Percentiles rank a stretch among this genome's conserved stretches.
phyloP scores from a whole-genome alignment of 148 eudicot species.

The Nepenthes gracilis region DNA sequence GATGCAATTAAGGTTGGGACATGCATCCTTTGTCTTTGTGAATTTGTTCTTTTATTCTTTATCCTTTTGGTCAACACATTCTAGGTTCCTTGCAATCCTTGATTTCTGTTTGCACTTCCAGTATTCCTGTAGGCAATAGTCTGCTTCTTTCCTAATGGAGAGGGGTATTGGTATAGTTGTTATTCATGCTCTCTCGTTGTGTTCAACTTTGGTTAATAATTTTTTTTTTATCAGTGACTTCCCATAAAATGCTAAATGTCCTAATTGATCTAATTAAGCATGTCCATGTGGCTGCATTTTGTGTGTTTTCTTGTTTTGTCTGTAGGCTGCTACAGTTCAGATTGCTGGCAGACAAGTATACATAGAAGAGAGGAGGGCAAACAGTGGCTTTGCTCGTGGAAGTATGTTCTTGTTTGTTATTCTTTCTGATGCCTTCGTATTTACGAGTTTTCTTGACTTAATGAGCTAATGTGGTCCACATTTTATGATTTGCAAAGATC shows the following conservation, averaged over 20 bases:
- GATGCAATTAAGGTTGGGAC: constrained; percentile 80
- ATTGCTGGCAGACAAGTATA: constrained; percentile 58
- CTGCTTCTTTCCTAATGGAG: too few relatives aligned
- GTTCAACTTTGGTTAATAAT: too few relatives aligned
- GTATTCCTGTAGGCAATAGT: too few relatives aligned
- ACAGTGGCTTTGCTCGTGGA: constrained; percentile 57
- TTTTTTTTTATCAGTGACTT: too few relatives aligned
- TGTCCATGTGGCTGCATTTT: not conserved
- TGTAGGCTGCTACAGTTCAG: constrained; percentile 62
- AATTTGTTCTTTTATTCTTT: not conserved
- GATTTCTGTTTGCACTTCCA: too few relatives aligned
- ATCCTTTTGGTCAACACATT: not conserved
- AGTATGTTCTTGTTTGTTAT: constrained; percentile 29
- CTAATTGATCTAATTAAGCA: not conserved
- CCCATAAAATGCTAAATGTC: too few relatives aligned
- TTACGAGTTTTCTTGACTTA: too few relatives aligned
- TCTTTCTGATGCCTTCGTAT: too few relatives aligned
- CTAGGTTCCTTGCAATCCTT: not conserved
- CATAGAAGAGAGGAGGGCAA: constrained; percentile 78
- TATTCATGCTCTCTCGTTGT: too few relatives aligned
- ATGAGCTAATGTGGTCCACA: too few relatives aligned
- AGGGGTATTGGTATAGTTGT: too few relatives aligned
- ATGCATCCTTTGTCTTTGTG: not conserved
- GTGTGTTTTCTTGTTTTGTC: not conserved
- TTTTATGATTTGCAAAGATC: too few relatives aligned